Conservation (phyloP, 257 asterid species). For the Lycium ferocissimum region DNA sequence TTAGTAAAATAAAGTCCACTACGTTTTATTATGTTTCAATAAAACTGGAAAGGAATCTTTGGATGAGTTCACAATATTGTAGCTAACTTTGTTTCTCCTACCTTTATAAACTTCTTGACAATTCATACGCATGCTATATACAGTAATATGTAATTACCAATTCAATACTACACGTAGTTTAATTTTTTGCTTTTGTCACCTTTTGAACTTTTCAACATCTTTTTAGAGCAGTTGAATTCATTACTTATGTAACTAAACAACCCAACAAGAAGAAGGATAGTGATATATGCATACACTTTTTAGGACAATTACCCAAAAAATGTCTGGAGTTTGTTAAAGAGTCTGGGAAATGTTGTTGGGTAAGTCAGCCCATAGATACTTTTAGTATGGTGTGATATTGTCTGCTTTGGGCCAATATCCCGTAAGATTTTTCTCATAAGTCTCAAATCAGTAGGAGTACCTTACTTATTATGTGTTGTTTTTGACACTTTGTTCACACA, state of each 20-base stretch:
- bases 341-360: neutral
- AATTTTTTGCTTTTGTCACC: neutral
- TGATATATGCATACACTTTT: neutral
- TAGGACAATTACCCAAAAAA: neutral
- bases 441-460: neutral
- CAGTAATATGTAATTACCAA: neutral
- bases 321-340: neutral
- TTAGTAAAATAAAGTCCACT: neutral
- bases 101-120: neutral
- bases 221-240: neutral
- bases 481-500: neutral
- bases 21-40: neutral
- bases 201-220: neutral
- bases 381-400: neutral
- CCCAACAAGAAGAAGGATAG: neutral
- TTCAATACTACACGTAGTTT: neutral
- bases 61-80: neutral
- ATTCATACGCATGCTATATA: neutral
- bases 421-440: neutral
- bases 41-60: neutral
- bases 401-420: rapidly evolving
- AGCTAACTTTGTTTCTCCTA: too few relatives aligned
- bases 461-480: neutral
- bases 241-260: neutral
- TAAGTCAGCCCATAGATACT: neutral